Evolutionary conservation across 345 rosid species (phyloP).

Genomic region (Lumnitzera racemosa): DNA sequence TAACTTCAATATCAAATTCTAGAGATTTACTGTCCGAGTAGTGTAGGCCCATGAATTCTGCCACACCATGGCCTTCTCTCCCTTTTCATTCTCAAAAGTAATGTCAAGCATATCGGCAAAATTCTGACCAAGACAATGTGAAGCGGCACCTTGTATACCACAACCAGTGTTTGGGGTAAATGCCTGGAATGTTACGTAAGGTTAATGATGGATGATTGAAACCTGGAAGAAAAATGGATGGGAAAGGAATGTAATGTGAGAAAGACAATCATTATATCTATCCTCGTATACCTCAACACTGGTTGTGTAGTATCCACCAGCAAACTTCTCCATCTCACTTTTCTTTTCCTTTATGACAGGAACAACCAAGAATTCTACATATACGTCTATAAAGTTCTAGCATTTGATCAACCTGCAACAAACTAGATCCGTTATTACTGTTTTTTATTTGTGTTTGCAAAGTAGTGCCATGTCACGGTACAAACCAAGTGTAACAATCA

Average conservation of each 20-base stretch:
- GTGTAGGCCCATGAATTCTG: slow-evolving; percentile 99
- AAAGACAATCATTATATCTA: neutral
- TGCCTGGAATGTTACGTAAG: slow-evolving; percentile 41
- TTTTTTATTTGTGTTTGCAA: neutral
- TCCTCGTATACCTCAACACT: slow-evolving; percentile 67
- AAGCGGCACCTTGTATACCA: slow-evolving; percentile 98
- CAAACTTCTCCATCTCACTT: slow-evolving; percentile 97
- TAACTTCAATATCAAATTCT: neutral
- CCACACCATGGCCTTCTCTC: slow-evolving; percentile 90
- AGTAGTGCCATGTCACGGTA: no score
- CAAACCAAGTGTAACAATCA: no score
- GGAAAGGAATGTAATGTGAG: neutral
- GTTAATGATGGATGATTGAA: neutral
- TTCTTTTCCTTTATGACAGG: slow-evolving; percentile 91
- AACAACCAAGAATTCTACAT: slow-evolving; percentile 78
- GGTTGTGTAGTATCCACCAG: slow-evolving; percentile 95
- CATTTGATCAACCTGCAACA: slow-evolving; percentile 55
- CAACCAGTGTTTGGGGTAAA: slow-evolving; percentile 95
- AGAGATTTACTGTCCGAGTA: slow-evolving; percentile 55
- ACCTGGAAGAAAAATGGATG: neutral
- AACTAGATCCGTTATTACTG: neutral
- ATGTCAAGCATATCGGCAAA: slow-evolving; percentile 97
- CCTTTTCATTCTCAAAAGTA: slow-evolving; percentile 83
- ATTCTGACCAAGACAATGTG: slow-evolving; percentile 94
- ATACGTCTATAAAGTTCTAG: slow-evolving; percentile 82